Base-by-base conservation (phyloP, 2,329 filamentous ascomycete genomes). In the Cladophialophora bantiana region DNA sequence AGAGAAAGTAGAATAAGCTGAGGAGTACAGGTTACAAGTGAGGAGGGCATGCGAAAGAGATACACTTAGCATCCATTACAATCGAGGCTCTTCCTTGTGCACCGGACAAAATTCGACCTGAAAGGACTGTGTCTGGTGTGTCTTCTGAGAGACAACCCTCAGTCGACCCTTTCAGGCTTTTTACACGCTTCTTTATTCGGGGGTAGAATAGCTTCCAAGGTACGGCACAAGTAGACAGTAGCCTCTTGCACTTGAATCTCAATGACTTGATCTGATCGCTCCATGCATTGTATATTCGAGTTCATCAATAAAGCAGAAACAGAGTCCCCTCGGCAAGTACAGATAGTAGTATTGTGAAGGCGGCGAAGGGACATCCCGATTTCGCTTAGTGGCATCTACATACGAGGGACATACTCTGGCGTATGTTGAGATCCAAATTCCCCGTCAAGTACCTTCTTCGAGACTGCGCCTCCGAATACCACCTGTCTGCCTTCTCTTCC, bases 371-470 rank as follows among this genome's bases (percentile, higher is more conserved):
- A 26, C n/a, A n/a, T 53, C 31, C 20, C 48, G 50, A 54, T 20
- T 34, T 13, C 50, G 50, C 26, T 54, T 54, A 54, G 50, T 34
- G 50, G 52, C 52, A 7, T 34, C 31, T 55, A 10, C 52, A 42
- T 42, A 2, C 40, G 12, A 26, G 26, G 26, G 26, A 26, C 26
- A 26, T 42, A n/a, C 40, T 42, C 40, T n/a, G 59, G 52, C 60
- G 52, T n/a, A 63, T 63, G 52, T 38, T 63, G 36, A n/a, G 31
- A 52, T 52, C 45, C 20, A 48, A 4, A 18, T 36, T 31, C 32
- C 35, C 26, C 10, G 36, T 54, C 15, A n/a, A 54, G 4, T 26
- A 53, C 31, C 12, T 55, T 52, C 9, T 59, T 20, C 42, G 15
- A 40, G 45, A 42, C 38, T 42, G 26, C 7, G 3, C 36, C 9